Conservation (phyloP, 345 rosid genomes). For the Rhodomyrtus tomentosa region DNA sequence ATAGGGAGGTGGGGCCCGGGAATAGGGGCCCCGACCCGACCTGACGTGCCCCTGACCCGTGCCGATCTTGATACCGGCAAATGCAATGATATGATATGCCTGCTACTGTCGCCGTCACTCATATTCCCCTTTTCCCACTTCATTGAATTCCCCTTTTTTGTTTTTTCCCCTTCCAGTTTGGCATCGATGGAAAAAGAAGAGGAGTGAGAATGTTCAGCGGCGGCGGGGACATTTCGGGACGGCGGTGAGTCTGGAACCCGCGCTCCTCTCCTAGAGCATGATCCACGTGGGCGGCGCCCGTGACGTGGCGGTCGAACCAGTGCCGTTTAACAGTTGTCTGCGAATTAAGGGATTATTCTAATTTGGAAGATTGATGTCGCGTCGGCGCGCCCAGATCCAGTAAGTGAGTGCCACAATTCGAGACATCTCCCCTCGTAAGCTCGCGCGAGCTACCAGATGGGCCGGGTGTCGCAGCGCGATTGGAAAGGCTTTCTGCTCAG, state of each 20-base stretch:
- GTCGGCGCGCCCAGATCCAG: neutral
- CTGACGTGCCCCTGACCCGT: neutral
- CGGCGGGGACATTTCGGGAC: neutral
- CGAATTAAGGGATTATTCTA: no score
- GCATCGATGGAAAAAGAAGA: neutral
- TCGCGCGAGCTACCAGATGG: neutral
- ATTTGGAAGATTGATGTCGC: neutral
- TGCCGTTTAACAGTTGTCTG: neutral
- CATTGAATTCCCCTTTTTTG: no score
- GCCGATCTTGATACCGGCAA: neutral
- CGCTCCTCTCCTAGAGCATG: neutral
- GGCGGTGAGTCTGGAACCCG: neutral
- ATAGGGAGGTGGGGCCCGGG: conserved; percentile 4
- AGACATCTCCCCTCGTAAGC: neutral
- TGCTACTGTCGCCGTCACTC: neutral
- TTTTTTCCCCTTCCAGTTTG: neutral
- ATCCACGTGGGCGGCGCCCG: neutral
- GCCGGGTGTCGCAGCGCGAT: neutral
- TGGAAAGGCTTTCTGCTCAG: neutral
- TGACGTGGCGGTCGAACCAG: neutral
- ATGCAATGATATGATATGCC: neutral
- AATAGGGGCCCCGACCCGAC: neutral
- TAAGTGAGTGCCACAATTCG: accelerated
- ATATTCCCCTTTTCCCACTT: neutral
- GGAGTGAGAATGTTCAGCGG: conserved; percentile 31